Evolutionary conservation across 2,329 filamentous ascomycete genomes (phyloP).

Genomic region (Fusarium mexicanum): DNA sequence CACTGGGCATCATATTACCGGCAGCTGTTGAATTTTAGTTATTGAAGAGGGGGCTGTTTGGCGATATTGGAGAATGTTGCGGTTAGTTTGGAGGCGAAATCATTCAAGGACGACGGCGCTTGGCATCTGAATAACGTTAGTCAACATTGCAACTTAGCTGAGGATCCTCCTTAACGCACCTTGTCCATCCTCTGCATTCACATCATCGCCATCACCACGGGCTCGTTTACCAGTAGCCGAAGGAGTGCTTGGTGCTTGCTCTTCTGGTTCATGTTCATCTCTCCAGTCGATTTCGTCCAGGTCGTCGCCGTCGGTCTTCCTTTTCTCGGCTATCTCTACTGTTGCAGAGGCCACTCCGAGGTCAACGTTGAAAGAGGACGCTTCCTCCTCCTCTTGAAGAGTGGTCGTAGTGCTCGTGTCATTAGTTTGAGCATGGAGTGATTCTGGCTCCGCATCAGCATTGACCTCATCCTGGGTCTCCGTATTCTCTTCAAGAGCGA

Average conservation of each 20-base stretch:
- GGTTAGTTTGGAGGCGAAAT: constrained; percentile 29
- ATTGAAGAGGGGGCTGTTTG: constrained; percentile 5
- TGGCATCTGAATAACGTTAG: constrained; percentile 56
- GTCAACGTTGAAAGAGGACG: constrained; percentile 37
- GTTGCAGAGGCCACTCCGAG: constrained; percentile 31
- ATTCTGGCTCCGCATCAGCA: constrained; percentile 17
- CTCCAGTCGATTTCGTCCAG: constrained; percentile 46
- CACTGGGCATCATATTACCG: constrained; percentile 1
- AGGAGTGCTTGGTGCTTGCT: constrained; percentile 27
- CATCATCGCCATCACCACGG: constrained; percentile 42
- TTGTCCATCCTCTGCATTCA: constrained; percentile 48
- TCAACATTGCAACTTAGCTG: neutral
- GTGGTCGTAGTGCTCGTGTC: constrained; percentile 48
- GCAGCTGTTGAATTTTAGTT: constrained; percentile 18
- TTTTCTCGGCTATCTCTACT: constrained; percentile 35
- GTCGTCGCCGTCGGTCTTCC: constrained; percentile 31
- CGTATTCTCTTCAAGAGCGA: constrained; percentile 25
- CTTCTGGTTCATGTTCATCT: constrained; percentile 41
- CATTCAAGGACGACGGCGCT: constrained; percentile 59
- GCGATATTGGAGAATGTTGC: constrained; percentile 10
- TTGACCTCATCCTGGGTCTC: constrained; percentile 26
- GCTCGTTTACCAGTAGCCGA: constrained; percentile 43
- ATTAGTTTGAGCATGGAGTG: constrained; percentile 23
- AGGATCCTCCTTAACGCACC: constrained; percentile 32
- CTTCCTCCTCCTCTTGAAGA: constrained; percentile 47